Conservation (phyloP, 202 grass and related monocot species). For the Brachypodium distachyon region DNA sequence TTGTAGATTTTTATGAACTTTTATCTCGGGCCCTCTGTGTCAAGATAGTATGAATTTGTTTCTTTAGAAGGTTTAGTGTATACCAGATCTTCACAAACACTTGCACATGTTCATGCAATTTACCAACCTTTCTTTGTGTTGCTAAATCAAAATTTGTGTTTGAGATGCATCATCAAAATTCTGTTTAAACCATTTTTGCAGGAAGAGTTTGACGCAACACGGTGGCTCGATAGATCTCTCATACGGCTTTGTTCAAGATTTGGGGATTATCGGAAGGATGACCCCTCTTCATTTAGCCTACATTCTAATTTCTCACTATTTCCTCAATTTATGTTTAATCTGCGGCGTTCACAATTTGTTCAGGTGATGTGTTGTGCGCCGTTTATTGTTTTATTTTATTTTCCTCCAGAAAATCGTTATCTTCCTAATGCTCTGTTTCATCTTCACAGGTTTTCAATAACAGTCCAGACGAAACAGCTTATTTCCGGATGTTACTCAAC, state of each 20-base stretch:
- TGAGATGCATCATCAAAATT: constrained; percentile 3
- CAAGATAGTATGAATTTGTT: background rate
- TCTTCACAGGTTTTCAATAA: constrained; percentile 91
- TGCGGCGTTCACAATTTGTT: constrained; percentile 92
- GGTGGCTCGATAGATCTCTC: constrained; percentile 97
- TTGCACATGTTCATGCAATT: background rate
- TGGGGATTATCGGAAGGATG: constrained; percentile 96
- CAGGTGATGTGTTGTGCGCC: constrained; percentile 46
- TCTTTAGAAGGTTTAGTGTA: background rate
- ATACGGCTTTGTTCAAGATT: constrained; percentile 93
- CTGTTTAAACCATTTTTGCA: constrained; percentile 16
- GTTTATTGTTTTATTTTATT: background rate
- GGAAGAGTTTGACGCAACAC: constrained; percentile 95
- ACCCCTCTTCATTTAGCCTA: constrained; percentile 82
- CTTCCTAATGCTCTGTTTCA: constrained; percentile 10
- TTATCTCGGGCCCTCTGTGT: background rate
- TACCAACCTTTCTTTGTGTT: background rate
- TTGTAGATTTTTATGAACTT: background rate
- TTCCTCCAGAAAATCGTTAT: background rate
- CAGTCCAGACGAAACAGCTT: constrained; percentile 97
- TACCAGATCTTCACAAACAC: background rate
- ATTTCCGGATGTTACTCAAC: constrained; percentile 96
- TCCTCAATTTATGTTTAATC: constrained; percentile 99
- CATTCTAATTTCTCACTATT: constrained; percentile 95
- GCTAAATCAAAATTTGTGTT: constrained; percentile 7